Conservation (phyloP, 2,329 filamentous ascomycete species). For the Lecanicillium sp. region DNA sequence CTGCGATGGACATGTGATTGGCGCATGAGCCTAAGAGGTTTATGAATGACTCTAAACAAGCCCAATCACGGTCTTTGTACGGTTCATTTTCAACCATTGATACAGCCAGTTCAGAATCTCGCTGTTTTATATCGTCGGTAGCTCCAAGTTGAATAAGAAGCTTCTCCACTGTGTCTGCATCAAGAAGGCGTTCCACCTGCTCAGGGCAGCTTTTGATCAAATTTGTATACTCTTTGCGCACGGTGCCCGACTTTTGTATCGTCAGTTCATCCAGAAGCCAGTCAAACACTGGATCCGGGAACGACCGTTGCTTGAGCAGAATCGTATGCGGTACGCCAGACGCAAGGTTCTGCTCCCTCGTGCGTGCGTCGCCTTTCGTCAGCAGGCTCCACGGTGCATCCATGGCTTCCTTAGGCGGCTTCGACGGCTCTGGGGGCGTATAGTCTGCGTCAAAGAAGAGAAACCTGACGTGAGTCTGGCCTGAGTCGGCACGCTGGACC, state of each 20-base stretch:
- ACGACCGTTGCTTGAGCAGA: conserved; percentile 16
- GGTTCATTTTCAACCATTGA: conserved; percentile 17
- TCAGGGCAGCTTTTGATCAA: conserved; percentile 39
- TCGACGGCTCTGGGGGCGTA: conserved; percentile 15
- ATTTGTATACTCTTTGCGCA: conserved; percentile 54
- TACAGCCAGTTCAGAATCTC: conserved; percentile 13
- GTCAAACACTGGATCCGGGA: conserved; percentile 57
- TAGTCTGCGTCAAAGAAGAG: conserved; percentile 42
- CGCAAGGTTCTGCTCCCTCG: conserved; percentile 51
- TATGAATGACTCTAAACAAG: conserved; percentile 34
- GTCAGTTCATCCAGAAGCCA: conserved; percentile 60
- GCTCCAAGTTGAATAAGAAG: conserved; percentile 56
- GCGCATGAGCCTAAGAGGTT: conserved; percentile 32
- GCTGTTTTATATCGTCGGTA: conserved; percentile 32
- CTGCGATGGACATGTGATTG: conserved; percentile 22
- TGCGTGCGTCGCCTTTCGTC: conserved; percentile 30
- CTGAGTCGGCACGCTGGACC: conserved; percentile 40
- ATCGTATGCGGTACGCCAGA: conserved; percentile 55
- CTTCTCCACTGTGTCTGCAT: conserved; percentile 34
- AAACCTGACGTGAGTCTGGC: conserved; percentile 28
- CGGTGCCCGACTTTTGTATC: conserved; percentile 43
- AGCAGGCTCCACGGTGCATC: conserved; percentile 41
- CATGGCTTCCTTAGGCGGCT: conserved; percentile 21
- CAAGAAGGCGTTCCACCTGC: conserved; percentile 37
- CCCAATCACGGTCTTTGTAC: conserved; percentile 37